Base-by-base conservation (phyloP, 2,329 filamentous ascomycete species). In the Cercospora beticola region DNA sequence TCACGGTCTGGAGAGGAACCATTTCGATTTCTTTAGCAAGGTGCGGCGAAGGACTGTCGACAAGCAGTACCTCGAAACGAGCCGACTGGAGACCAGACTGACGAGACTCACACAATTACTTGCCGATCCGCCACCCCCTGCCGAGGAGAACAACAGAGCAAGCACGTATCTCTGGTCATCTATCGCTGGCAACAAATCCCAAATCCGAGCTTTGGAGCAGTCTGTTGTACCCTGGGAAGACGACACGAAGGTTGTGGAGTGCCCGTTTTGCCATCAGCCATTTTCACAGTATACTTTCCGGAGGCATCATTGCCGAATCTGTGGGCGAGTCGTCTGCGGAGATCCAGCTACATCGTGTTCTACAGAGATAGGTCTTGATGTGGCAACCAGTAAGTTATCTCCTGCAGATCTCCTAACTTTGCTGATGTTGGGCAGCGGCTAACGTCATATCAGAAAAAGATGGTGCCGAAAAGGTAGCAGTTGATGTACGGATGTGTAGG, bases 251-350 rank as follows among this genome's bases (percentile, higher is more conserved):
- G 93, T 99, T 5, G 71, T 85, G 1, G 89, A 89, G 71, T 99
- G 95, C 77, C 95, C 95, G 0, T 97, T 97, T 76, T 99, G 95
- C 76, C 92, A 97, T 77, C 95, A 99, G 76, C 93, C 97, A 66
- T 99, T 99, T 79, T 91, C 93, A 0, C 91, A 90, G 14, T 98
- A 97, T 86, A 92, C 93, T 1, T 97, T 98, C 76, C 88, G 95
- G 75, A 86, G 95, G 73, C 95, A 98, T 79, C 95, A 99, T 80
- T 99, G 95, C 80, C 88, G 95, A 65, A 90, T 97, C 80, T 99
- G 95, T 76, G 95, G 95, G 3, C 88, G 91, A 54, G 93, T 99
- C 0, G 93, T 99, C 0, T 99, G 95, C 77, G 93, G 93, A 12
- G 95, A 99, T 79, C 87, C 87, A 0, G 86, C 88, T 67, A 99